Percentiles rank a stretch among this genome's conserved stretches.
Conservation (phyloP, 139 green algal genomes). For the Asterochloris erici region DNA sequence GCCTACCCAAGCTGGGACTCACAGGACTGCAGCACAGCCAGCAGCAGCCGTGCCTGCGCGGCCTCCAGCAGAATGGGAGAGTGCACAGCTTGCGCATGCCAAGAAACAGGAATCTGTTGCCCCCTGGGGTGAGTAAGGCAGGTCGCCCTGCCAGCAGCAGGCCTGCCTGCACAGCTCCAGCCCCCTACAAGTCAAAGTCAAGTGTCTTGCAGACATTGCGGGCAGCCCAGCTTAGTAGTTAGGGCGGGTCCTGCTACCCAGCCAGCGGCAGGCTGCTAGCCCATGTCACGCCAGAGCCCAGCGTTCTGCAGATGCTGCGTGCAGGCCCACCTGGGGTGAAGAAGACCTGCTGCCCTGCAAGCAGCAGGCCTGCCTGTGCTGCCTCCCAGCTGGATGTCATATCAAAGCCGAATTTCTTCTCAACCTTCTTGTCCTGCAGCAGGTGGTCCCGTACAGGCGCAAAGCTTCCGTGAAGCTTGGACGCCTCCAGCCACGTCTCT, state of each 20-base stretch:
- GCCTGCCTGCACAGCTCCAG: not conserved
- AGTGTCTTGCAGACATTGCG: too few relatives aligned
- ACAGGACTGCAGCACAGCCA: not conserved
- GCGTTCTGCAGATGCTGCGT: too few relatives aligned
- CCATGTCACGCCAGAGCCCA: too few relatives aligned
- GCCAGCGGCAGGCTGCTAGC: too few relatives aligned
- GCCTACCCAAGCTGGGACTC: too few relatives aligned
- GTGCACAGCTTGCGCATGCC: too few relatives aligned
- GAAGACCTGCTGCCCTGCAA: conserved; percentile 2
- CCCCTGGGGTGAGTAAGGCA: conserved; percentile 7
- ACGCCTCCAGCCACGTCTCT: conserved; percentile 13
- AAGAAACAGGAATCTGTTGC: too few relatives aligned
- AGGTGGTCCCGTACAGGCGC: conserved; percentile 2
- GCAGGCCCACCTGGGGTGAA: conserved; percentile 5
- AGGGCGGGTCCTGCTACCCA: too few relatives aligned
- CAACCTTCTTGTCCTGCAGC: not conserved
- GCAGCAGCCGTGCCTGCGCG: too few relatives aligned
- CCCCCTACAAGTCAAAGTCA: too few relatives aligned
- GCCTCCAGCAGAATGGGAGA: too few relatives aligned
- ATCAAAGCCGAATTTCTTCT: conserved; percentile 13
- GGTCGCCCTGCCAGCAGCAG: not conserved
- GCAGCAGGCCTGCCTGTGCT: conserved; percentile 7
- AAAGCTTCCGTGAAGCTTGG: not conserved
- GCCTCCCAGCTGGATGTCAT: conserved; percentile 5
- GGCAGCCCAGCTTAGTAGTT: too few relatives aligned